Conservation (phyloP, 2,329 filamentous ascomycete genomes). For the Neoscytalidium dimidiatum region DNA sequence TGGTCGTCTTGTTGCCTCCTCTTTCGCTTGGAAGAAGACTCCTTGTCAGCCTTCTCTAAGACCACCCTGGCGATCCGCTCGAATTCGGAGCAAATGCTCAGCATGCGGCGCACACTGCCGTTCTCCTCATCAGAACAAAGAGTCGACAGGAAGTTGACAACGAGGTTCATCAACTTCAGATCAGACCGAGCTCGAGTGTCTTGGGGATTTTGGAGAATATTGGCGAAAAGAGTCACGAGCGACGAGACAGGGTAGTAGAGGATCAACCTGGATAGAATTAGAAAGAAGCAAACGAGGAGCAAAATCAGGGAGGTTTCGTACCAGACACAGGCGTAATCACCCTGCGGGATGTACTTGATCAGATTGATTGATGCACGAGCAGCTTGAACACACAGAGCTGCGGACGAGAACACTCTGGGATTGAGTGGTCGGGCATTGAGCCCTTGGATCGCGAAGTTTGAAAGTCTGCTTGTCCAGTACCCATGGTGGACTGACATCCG, state of each 20-base stretch:
- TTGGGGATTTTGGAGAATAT: slow-evolving; percentile 92
- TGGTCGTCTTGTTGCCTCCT: slow-evolving; percentile 69
- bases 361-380: slow-evolving; percentile 90
- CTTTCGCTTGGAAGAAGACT: slow-evolving; percentile 77
- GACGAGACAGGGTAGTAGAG: slow-evolving; percentile 96
- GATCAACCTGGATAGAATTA: slow-evolving; percentile 65
- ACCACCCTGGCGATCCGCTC: slow-evolving; percentile 90
- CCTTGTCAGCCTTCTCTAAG: slow-evolving; percentile 87
- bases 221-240: slow-evolving; percentile 91
- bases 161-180: slow-evolving; percentile 85
- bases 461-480: slow-evolving; percentile 94
- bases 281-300: slow-evolving; percentile 9
- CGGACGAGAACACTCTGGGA: slow-evolving; percentile 90
- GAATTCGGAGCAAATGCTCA: slow-evolving; percentile 93
- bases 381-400: slow-evolving; percentile 87
- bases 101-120: slow-evolving; percentile 89
- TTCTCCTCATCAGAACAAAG: slow-evolving; percentile 88
- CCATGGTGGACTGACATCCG: slow-evolving; percentile 98
- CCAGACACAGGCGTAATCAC: slow-evolving; percentile 95
- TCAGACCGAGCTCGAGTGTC: slow-evolving; percentile 87
- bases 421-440: slow-evolving; percentile 89
- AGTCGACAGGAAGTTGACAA: slow-evolving; percentile 88
- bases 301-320: slow-evolving; percentile 46
- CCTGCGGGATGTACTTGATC: slow-evolving; percentile 93
- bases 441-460: slow-evolving; percentile 93